Base-by-base conservation (phyloP, 2,329 filamentous ascomycete species). In the Fusarium xylarioides region DNA sequence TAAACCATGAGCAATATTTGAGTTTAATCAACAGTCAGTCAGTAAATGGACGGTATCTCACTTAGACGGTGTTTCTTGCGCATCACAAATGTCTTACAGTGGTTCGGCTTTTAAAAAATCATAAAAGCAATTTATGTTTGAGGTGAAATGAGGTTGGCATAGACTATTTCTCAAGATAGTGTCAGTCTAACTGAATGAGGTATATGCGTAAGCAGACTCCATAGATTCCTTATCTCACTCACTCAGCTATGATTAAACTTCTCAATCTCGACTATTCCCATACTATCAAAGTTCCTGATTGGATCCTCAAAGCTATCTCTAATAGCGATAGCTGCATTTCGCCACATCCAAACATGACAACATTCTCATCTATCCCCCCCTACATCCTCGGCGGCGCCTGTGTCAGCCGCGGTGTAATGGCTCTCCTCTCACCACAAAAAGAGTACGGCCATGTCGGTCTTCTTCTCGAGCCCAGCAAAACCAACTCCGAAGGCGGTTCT, bases 371-470 rank as follows among this genome's bases (percentile, higher is more conserved):
- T 4, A 55, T 76, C 8, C 73, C 77, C 4, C 46, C 76, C 3
- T 74, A 79, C 35, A 6, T 76, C 23, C 68, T 79, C 1, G 77
- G 77, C 28, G 56, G 56, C 9, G 74, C 76, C 35, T 79, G 77
- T 52, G 56, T 71, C 38, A 47, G 68, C 30, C 76, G 77, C n/a
- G 77, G 77, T 1, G 16, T 77, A 8, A 78, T 77, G 75, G 77
- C 75, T 4, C 34, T 78, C 15, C 35, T 70, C 38, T 75, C 68
- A 5, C 74, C 77, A 9, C 65, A 63, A 47, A 66, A 72, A 12
- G 77, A 79, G 52, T 79, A 79, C 43, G 40, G 62, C 7, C 72
- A 77, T 8, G 53, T 79, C 10, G 77, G 77, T 7, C 68, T 79
- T 15, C 73, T 37, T 1, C 77, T 77, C 1, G 77, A 79, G n/a